phyloP scores from a whole-genome alignment of 306 rosid species.

The Canavalia ensiformis region DNA sequence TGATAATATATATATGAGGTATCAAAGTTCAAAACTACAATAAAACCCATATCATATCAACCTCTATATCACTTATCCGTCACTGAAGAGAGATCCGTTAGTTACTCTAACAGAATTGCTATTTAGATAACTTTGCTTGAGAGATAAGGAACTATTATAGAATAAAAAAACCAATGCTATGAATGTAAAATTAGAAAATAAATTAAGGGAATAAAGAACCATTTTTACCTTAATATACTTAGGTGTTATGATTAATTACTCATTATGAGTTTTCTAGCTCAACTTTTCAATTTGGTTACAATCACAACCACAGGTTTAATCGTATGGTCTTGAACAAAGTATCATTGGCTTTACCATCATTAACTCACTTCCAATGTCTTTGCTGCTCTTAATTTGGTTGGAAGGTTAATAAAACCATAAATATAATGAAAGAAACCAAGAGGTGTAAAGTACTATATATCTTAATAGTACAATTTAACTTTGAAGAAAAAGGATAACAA shows the following conservation, averaged over 20 bases:
- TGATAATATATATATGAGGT: background rate
- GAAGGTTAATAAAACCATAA: background rate
- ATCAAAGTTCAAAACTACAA: background rate
- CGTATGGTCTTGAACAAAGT: background rate
- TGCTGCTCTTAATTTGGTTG: conserved; percentile 1
- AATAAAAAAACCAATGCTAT: background rate
- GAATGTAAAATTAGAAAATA: background rate
- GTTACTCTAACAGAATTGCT: background rate
- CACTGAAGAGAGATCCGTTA: background rate
- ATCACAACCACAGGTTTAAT: background rate
- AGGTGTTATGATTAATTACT: background rate
- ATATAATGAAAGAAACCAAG: background rate
- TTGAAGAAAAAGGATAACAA: conserved; percentile 7
- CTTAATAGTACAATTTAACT: background rate
- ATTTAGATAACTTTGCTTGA: background rate
- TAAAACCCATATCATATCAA: background rate
- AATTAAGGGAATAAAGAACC: background rate
- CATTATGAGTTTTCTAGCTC: conserved; percentile 3
- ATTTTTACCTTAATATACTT: background rate
- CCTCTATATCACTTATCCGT: background rate
- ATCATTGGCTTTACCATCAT: background rate
- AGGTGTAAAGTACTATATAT: conserved; percentile 4
- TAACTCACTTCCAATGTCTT: background rate
- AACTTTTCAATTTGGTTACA: background rate
- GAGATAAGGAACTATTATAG: background rate